Evolutionary conservation across 1,284 basidiomycete species (phyloP), one percentile per base, ranked within the genome.

Genomic region (Nidula niveotomentosa): DNA sequence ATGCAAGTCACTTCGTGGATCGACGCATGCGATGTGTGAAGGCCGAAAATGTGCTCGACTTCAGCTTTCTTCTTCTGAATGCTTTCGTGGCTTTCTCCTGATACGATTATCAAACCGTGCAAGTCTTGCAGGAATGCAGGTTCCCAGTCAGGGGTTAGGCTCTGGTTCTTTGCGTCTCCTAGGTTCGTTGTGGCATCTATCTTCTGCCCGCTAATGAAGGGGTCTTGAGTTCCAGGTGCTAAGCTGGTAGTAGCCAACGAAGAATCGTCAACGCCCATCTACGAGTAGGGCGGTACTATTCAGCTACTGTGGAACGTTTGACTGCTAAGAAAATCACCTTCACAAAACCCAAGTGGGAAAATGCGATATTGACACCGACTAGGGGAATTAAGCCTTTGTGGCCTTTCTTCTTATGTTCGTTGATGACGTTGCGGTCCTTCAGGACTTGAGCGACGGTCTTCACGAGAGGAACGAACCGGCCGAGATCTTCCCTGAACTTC

Each of bases 141-240:
- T n/a, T 72, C 66, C 73, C 73, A 75, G 52, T 70, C 68, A 10
- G 72, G 72, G n/a, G 59, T 60, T 51, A 69, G 69, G 44, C 65
- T 43, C 55, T 62, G 10, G 63, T 59, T 60, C 51, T 54, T 65
- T 17, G 65, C 61, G 55, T 75, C 73, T 23, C 67, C 68, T 10
- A 74, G 64, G 23, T 43, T 58, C 9, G 59, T 46, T 3, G 61
- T 49, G 4, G 73, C 66, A 51, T 69, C 70, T 15, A 55, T 51
- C 56, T 63, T 57, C 63, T 75, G 73, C 8, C 73, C 73, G 5
- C 55, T 47, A 17, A 52, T 35, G 55, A 72, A 75, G 30, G 66
- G 60, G 35, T 65, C 60, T 13, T 51, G 35, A 17, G 36, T 53
- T 1, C 58, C 61, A 2, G 48, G 44, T 46, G 69, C 61, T 9